Percentiles rank a stretch among this genome's conserved stretches.
Conservation (phyloP, 2,329 filamentous ascomycete genomes). For the Venturia oleaginea region DNA sequence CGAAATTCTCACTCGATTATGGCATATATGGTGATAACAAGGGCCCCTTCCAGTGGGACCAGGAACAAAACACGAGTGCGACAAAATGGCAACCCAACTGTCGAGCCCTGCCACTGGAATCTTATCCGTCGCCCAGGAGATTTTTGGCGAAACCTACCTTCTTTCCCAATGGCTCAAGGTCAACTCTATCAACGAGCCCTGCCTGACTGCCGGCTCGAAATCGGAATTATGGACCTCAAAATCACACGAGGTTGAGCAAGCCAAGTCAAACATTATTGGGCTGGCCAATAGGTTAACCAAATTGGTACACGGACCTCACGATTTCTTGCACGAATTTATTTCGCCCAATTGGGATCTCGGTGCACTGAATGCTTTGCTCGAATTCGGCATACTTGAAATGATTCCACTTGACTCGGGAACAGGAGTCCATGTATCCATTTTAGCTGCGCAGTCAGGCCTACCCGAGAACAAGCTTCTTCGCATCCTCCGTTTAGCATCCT, state of each 20-base stretch:
- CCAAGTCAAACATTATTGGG: conserved; percentile 10
- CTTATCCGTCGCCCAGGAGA: background rate
- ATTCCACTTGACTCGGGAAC: conserved; percentile 15
- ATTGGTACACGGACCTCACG: conserved; percentile 17
- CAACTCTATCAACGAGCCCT: background rate
- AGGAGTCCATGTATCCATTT: background rate
- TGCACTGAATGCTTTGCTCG: conserved; percentile 17
- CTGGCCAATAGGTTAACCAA: conserved; percentile 14
- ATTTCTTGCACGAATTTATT: conserved; percentile 17
- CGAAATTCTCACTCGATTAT: background rate
- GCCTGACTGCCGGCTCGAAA: background rate
- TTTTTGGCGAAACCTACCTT: background rate
- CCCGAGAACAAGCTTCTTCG: conserved; percentile 16
- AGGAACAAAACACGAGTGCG: background rate
- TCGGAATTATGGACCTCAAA: background rate
- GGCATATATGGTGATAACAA: background rate
- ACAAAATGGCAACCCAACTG: background rate
- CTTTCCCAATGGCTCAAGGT: conserved; percentile 1
- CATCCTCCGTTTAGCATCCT: conserved; percentile 15
- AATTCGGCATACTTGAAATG: conserved; percentile 16
- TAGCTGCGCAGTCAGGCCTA: conserved; percentile 14
- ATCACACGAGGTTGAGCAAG: background rate
- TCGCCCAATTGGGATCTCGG: conserved; percentile 18
- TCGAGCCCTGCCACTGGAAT: background rate
- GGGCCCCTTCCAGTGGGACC: background rate